Base-by-base conservation (phyloP, 257 asterid genomes). In the Asclepias syriaca region DNA sequence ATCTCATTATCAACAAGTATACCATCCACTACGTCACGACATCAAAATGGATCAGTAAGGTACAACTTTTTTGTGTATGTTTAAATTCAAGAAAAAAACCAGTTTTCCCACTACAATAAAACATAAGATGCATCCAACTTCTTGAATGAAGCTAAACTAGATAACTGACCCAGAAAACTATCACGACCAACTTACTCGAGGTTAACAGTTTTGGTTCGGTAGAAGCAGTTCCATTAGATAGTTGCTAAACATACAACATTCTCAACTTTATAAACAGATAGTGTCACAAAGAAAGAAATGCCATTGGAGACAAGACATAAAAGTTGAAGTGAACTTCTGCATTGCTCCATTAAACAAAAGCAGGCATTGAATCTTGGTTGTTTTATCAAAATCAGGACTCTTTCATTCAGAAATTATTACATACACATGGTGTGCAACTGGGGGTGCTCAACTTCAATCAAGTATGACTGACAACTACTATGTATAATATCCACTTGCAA, bases 11-110 rank as follows among this genome's bases (percentile, higher is more conserved):
- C 74, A 51, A 66, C 49, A 37, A 56, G 74, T 19, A 70, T 29
- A 46, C 61, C 66, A 54, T 80, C 77, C 58, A 9, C 60, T 14
- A 69, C 12, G 76, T 79, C 92, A 80, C 32, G 22, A 80, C 78
- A 79, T 60, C 49, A 63, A 73, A 67, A 63, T 34, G 13, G 43
- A 59, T 60, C 59, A 71, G 77, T 45, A 66, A 65, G 67, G 68
- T 32, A 29, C 29, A 24, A 57, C 46, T 49, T 24, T 22, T 56
- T 11, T n/a, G 6, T 12, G 40, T 34, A 21, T 14, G 27, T 27
- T 66, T 43, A 53, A 48, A 72, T 49, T 48, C 15, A 65, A 48
- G 46, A 61, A 18, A 34, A 49, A 63, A 6, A 27, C 46, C 24
- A 22, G 6, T 57, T 63, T 61, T 61, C 34, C 46, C 13, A 13